A percentile compares a stretch with the other conserved stretches of the same genome.
These are phyloP conservation scores for Zygosaccharomyces sapae DNA, from an alignment of 1,139 yeast genomes.

Conservation along the genomic window DNA sequence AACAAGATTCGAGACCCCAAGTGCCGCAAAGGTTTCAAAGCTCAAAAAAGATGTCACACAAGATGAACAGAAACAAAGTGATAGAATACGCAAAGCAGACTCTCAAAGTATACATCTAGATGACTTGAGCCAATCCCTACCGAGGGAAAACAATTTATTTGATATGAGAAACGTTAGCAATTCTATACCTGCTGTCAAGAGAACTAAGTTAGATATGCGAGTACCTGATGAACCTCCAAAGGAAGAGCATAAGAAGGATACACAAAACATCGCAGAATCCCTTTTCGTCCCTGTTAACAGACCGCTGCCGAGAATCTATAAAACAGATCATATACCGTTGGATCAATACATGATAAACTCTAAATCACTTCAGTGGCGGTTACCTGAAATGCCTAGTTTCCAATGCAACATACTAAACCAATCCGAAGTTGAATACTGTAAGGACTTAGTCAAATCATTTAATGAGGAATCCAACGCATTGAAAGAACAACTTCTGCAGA, in stretches of 20 bases:
- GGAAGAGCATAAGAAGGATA: neutral
- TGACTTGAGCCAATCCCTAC: constrained; percentile 13
- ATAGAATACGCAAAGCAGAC: constrained; percentile 11
- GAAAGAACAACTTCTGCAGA: constrained; percentile 19
- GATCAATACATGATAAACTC: constrained; percentile 20
- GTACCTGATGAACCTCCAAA: constrained; percentile 10
- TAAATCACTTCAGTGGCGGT: constrained; percentile 11
- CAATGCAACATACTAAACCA: constrained; percentile 18
- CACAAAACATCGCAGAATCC: constrained; percentile 15
- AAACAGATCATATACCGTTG: constrained; percentile 17
- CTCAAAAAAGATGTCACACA: neutral
- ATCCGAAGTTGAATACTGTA: constrained; percentile 20
- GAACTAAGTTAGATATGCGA: constrained; percentile 15
- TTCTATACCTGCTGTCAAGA: constrained; percentile 18
- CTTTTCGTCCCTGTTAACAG: constrained; percentile 29
- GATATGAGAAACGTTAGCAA: constrained; percentile 27
- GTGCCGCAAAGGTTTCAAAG: neutral
- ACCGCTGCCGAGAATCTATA: constrained; percentile 27
- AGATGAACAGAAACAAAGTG: neutral
- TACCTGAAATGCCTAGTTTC: constrained; percentile 24
- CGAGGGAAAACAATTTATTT: constrained; percentile 19
- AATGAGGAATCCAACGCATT: constrained; percentile 19
- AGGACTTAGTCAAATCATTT: constrained; percentile 19
- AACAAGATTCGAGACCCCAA: constrained; percentile 2
- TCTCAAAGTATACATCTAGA: constrained; percentile 12